Conservation (phyloP, 75 land plant species). For the Cunninghamia lanceolata region DNA sequence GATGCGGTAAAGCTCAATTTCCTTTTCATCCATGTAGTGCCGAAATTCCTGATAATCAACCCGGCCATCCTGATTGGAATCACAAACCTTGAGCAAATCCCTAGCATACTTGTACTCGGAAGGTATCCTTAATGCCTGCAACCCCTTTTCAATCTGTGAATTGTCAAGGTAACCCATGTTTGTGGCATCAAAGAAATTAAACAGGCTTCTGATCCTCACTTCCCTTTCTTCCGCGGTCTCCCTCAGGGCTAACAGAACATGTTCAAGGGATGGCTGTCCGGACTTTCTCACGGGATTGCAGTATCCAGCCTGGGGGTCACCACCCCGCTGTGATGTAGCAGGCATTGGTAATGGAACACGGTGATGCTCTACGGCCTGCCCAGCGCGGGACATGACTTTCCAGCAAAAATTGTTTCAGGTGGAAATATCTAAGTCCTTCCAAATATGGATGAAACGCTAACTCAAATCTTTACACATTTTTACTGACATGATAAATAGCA, state of each 20-base stretch:
- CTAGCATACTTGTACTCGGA: conserved; percentile 80
- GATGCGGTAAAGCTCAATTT: conserved; percentile 78
- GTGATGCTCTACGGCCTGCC: conserved; percentile 12
- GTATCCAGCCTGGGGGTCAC: conserved; percentile 6
- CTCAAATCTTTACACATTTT: neutral
- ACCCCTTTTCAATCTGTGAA: conserved; percentile 64
- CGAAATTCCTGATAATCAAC: conserved; percentile 76
- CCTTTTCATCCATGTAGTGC: conserved; percentile 85
- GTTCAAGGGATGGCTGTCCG: conserved; percentile 47
- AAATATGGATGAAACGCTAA: neutral
- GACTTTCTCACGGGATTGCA: conserved; percentile 45
- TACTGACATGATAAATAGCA: neutral
- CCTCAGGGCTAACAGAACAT: conserved; percentile 54
- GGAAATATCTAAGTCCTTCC: neutral
- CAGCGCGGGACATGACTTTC: conserved; percentile 1
- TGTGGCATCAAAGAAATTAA: conserved; percentile 60
- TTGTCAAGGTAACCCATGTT: conserved; percentile 58
- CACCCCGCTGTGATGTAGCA: neutral
- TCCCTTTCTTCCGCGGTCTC: conserved; percentile 82
- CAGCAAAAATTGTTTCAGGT: neutral
- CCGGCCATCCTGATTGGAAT: conserved; percentile 77
- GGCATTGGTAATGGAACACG: conserved; percentile 6
- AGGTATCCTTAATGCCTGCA: conserved; percentile 61
- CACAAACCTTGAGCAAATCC: conserved; percentile 80
- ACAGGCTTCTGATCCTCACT: conserved; percentile 61